Conservation (phyloP, 2,329 filamentous ascomycete genomes). For the Xylaria sp. region DNA sequence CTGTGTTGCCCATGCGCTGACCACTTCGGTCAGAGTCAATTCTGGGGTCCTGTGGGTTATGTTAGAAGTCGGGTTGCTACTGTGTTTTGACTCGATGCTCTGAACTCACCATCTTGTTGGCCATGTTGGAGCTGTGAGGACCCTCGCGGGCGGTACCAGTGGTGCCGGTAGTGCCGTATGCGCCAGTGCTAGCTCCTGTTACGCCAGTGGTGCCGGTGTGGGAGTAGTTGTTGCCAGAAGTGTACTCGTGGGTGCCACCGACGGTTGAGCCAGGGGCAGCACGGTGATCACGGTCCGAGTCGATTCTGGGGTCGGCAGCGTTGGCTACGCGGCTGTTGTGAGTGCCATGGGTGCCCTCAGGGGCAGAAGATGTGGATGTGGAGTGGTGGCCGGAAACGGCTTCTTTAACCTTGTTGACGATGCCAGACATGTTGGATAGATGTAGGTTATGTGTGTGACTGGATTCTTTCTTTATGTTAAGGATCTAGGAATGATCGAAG, state of each 20-base stretch:
- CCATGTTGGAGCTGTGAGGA: conserved; percentile 59
- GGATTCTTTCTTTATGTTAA: background rate
- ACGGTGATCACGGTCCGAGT: conserved; percentile 51
- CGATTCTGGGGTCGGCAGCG: conserved; percentile 51
- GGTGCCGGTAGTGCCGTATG: conserved; percentile 4
- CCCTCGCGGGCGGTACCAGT: conserved; percentile 48
- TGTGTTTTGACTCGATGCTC: background rate
- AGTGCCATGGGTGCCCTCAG: conserved; percentile 50
- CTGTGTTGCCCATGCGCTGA: conserved; percentile 43
- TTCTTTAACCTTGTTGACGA: conserved; percentile 71
- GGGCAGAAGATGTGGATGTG: conserved; percentile 37
- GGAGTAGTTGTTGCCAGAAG: conserved; percentile 41
- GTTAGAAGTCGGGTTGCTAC: background rate
- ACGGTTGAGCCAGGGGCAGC: conserved; percentile 44
- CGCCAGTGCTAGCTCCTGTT: conserved; percentile 12
- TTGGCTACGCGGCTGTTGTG: conserved; percentile 46
- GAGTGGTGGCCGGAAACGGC: conserved; percentile 59
- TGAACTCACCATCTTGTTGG: conserved; percentile 57
- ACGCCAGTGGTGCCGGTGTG: conserved; percentile 23
- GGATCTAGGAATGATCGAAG: background rate
- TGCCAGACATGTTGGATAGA: conserved; percentile 62
- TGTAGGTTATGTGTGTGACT: conserved; percentile 8
- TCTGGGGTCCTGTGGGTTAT: conserved; percentile 56
- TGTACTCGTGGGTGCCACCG: conserved; percentile 42
- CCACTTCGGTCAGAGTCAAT: conserved; percentile 62